A percentile compares a stretch with the other conserved stretches of the same genome.
phyloP scores from a whole-genome alignment of 2,329 filamentous ascomycete species.

The Rosellinia necatrix region DNA sequence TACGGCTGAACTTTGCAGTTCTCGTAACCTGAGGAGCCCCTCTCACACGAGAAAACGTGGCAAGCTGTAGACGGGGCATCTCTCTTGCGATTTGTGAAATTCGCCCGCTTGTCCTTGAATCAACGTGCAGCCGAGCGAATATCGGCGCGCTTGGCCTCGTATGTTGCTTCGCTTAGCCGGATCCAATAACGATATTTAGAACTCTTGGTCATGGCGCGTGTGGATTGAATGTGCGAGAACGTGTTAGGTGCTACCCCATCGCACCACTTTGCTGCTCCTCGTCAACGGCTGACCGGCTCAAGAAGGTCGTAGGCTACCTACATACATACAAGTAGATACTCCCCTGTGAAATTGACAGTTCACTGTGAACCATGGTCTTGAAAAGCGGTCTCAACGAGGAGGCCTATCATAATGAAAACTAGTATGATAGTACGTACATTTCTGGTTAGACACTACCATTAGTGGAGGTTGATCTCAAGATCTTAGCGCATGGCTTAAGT shows the following conservation, averaged over 20 bases:
- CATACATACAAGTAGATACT: too few species aligned
- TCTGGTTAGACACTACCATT: too few species aligned
- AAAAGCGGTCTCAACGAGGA: background rate
- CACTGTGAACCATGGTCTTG: background rate
- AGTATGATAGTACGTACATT: too few species aligned
- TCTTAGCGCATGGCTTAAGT: background rate
- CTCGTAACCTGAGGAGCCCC: background rate
- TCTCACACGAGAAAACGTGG: constrained; percentile 5
- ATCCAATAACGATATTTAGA: background rate
- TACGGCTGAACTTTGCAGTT: too few species aligned
- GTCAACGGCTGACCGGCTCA: background rate
- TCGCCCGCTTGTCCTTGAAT: background rate
- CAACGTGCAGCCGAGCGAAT: background rate
- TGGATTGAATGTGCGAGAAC: background rate
- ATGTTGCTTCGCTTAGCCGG: background rate
- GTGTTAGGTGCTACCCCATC: background rate
- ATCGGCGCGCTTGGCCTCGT: too few species aligned
- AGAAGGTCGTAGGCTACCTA: background rate
- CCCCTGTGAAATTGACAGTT: too few species aligned
- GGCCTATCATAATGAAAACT: background rate
- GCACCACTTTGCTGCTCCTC: background rate
- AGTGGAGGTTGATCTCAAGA: background rate
- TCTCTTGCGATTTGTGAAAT: background rate
- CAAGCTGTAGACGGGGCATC: background rate
- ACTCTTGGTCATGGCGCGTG: background rate